These are phyloP conservation scores for Leptographium radiaticola DNA, from an alignment of 2,329 filamentous ascomycete genomes.

Conservation along the genomic window DNA sequence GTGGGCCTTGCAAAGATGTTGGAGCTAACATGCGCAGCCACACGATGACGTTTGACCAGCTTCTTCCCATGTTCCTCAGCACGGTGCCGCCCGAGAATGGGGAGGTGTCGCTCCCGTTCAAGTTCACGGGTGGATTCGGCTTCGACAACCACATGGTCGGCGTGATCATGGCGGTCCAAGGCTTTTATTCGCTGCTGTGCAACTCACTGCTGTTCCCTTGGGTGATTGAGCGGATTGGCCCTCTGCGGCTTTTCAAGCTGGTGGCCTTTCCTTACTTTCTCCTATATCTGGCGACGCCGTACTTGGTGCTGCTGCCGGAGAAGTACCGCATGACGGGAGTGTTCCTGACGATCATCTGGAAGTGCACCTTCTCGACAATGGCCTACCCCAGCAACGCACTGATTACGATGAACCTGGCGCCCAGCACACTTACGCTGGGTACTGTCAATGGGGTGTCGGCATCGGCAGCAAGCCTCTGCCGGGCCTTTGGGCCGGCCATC, in stretches of 20 bases:
- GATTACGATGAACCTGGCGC: slow-evolving; percentile 76
- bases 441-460: slow-evolving; percentile 88
- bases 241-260: slow-evolving; percentile 68
- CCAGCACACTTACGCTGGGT: slow-evolving; percentile 71
- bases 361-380: slow-evolving; percentile 84
- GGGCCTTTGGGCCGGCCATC: slow-evolving; percentile 78
- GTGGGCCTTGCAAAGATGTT: not conserved
- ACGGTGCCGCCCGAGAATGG: slow-evolving; percentile 38
- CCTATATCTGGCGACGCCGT: slow-evolving; percentile 78
- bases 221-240: slow-evolving; percentile 61
- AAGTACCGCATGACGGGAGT: slow-evolving; percentile 59
- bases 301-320: slow-evolving; percentile 71
- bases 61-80: slow-evolving; percentile 85
- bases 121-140: slow-evolving; percentile 77
- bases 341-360: slow-evolving; percentile 70
- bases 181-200: slow-evolving; percentile 76
- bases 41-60: slow-evolving; percentile 90
- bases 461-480: slow-evolving; percentile 77
- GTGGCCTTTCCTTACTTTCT: slow-evolving; percentile 74
- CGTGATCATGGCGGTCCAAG: slow-evolving; percentile 77
- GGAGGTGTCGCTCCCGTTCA: slow-evolving; percentile 59
- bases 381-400: slow-evolving; percentile 86
- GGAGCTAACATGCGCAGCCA: slow-evolving; percentile 43
- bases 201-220: slow-evolving; percentile 76
- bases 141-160: slow-evolving; percentile 76